Conservation (phyloP, 2,329 filamentous ascomycete genomes). For the Cercospora canescens region DNA sequence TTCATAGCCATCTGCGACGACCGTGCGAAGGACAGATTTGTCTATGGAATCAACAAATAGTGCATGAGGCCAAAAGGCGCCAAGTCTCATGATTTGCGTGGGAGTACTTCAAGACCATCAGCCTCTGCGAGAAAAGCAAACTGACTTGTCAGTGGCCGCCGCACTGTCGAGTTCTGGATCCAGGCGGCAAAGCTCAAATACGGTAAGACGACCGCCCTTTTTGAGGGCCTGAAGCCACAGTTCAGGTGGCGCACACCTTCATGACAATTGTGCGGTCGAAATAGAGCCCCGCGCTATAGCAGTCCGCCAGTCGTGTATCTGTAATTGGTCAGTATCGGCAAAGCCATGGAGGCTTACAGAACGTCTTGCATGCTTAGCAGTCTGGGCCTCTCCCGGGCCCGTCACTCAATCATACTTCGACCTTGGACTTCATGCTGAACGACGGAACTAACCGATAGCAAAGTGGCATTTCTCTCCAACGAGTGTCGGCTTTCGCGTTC, state of each 20-base stretch:
- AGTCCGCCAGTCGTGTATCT: neutral
- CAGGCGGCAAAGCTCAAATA: neutral
- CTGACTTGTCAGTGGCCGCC: neutral
- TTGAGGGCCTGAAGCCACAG: neutral
- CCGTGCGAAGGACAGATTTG: neutral
- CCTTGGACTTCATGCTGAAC: neutral
- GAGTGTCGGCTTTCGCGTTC: neutral
- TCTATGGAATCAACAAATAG: neutral
- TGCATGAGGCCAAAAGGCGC: neutral
- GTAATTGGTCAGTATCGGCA: neutral
- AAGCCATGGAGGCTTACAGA: neutral
- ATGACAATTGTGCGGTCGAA: neutral
- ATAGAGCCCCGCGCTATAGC: neutral
- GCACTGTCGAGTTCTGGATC: neutral
- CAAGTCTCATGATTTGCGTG: neutral
- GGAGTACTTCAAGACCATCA: neutral
- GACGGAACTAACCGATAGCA: neutral
- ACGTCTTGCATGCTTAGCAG: conserved; percentile 1
- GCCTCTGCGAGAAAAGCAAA: neutral
- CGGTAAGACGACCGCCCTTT: neutral
- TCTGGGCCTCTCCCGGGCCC: neutral
- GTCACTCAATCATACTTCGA: neutral
- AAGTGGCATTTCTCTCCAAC: neutral
- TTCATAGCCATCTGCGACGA: neutral
- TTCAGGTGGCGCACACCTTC: neutral